Evolutionary conservation across 2,329 filamentous ascomycete species (phyloP), one percentile per base, ranked within the genome.

Genomic region (Xylaria sp.): DNA sequence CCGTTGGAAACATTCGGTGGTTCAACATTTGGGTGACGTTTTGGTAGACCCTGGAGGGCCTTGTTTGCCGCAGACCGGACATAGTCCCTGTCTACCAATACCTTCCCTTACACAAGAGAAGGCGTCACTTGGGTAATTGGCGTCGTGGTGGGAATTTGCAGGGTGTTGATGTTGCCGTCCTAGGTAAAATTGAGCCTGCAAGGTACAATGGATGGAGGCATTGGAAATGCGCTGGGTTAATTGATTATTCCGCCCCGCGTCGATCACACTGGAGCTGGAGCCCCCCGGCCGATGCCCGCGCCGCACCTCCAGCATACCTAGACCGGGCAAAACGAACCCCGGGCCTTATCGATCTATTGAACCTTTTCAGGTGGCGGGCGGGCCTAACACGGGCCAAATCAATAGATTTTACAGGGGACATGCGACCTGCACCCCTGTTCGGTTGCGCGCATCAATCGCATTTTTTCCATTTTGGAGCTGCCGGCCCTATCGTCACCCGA

Each of bases 21-120:
- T 72, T 71, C 45, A 73, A 49, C 22, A 78, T 58, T 37, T 60
- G 65, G 38, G 72, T 69, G 43, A 73, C 74, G 1, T 69, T 75
- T 66, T 80, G 73, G 63, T 74, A 76, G 50, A 81, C 73, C 59
- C 72, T 71, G 46, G 72, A 61, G 46, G 78, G 74, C 52, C 63
- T 66, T 54, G 74, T 66, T 55, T 72, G 66, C 41, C 68, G 65
- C 53, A 60, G 63, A 47, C 59, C 64, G 50, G 66, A 68, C 71
- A 74, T 74, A 56, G 54, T 48, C 59, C 16, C 9, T 39, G 9
- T n/a, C 24, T 37, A 39, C 22, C 41, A 18, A 19, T 16, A 16
- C 29, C 42, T 17, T 43, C 41, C 16, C 40, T 4, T 39, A 43
- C 37, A 39, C 17, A 50, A n/a, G 19, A 46, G 18, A 50, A 39